Evolutionary conservation across 139 green algal species (phyloP).

Genomic region (Limnomonas spitsbergensis): DNA sequence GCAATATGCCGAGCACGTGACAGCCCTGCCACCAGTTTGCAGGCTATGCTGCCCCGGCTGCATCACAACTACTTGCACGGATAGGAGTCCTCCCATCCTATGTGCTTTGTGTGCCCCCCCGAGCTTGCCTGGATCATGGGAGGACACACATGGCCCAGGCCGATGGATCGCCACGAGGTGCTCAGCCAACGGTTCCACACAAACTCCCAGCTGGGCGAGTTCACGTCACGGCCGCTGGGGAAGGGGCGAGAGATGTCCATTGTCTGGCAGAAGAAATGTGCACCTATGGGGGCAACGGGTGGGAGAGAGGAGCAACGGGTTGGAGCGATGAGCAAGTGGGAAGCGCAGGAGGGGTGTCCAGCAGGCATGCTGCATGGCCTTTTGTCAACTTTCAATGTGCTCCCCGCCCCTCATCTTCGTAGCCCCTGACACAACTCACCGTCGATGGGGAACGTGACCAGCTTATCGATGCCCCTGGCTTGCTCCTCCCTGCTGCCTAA

Average conservation of each 20-base stretch:
- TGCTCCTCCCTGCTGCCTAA: slow-evolving; percentile 14
- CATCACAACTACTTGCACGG: too few relatives aligned
- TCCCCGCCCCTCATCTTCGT: too few relatives aligned
- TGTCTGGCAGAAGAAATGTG: slow-evolving; percentile 95
- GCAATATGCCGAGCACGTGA: too few relatives aligned
- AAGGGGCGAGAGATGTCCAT: slow-evolving; percentile 91
- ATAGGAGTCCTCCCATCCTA: too few relatives aligned
- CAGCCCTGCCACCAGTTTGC: too few relatives aligned
- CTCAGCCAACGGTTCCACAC: slow-evolving; percentile 84
- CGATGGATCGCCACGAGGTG: slow-evolving; percentile 58
- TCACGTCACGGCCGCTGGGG: slow-evolving; percentile 46
- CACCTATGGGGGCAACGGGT: slow-evolving; percentile 45
- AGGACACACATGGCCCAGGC: slow-evolving; percentile 73
- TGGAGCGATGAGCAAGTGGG: too few relatives aligned
- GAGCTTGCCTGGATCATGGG: slow-evolving; percentile 73
- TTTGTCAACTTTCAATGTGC: too few relatives aligned
- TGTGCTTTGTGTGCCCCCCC: too few relatives aligned
- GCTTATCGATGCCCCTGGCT: slow-evolving; percentile 13
- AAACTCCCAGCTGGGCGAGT: slow-evolving; percentile 73
- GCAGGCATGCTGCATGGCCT: too few relatives aligned
- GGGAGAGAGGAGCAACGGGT: background rate
- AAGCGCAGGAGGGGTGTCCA: too few relatives aligned
- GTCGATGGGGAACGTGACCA: slow-evolving; percentile 28
- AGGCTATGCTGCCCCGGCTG: too few relatives aligned
- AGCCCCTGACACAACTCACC: too few relatives aligned